phyloP scores from a whole-genome alignment of 2,329 filamentous ascomycete genomes.

The Fusarium goolgardi region DNA sequence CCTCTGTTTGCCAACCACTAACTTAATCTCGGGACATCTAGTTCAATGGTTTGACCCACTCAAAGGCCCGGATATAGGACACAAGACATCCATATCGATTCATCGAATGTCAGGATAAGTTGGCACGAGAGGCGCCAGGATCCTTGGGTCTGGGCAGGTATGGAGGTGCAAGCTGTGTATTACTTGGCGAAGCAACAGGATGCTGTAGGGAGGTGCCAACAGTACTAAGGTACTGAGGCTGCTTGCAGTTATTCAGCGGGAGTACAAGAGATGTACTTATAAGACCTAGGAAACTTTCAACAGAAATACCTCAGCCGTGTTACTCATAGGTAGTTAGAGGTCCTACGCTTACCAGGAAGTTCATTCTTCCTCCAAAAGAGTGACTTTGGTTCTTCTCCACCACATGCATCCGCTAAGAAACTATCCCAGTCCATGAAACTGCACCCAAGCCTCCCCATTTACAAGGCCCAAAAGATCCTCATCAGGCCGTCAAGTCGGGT shows the following conservation, averaged over 20 bases:
- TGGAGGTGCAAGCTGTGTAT: neutral
- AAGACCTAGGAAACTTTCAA: neutral
- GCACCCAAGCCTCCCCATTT: slow-evolving; percentile 17
- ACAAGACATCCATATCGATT: slow-evolving; percentile 5
- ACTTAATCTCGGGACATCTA: slow-evolving; percentile 30
- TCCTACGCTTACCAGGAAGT: neutral
- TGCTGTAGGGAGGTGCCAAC: neutral
- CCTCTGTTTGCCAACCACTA: slow-evolving; percentile 27
- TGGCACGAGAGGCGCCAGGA: neutral
- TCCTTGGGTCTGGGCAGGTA: slow-evolving; percentile 8
- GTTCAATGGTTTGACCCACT: slow-evolving; percentile 23
- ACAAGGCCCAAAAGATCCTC: slow-evolving; percentile 29
- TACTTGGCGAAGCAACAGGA: neutral
- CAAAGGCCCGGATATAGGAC: slow-evolving; percentile 28
- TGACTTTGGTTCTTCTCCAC: slow-evolving; percentile 12
- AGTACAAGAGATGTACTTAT: neutral
- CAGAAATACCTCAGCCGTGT: slow-evolving; percentile 1
- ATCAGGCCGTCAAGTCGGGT: slow-evolving; percentile 28
- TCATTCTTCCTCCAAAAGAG: slow-evolving; percentile 6
- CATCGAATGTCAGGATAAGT: slow-evolving; percentile 7
- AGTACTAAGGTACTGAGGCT: neutral
- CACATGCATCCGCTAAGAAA: slow-evolving; percentile 22
- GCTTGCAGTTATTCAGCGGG: neutral
- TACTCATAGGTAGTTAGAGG: neutral
- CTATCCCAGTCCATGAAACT: slow-evolving; percentile 30